phyloP scores from a whole-genome alignment of 1,139 yeast species.

The Yamadazyma triangularis region DNA sequence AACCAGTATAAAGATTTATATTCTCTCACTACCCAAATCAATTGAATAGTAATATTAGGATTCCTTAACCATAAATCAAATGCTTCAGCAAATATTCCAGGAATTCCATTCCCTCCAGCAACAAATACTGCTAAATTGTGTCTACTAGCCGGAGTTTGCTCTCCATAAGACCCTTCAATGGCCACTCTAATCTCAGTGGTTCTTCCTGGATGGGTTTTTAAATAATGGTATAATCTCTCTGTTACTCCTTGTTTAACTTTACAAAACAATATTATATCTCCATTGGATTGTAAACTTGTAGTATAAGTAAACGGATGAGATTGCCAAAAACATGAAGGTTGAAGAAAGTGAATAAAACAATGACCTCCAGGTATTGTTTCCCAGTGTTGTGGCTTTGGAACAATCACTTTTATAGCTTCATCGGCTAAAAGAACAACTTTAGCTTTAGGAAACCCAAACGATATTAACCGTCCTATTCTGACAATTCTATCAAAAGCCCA shows the following conservation, averaged over 20 bases:
- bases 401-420: conserved; percentile 37
- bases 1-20: conserved; percentile 46
- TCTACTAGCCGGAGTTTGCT: conserved; percentile 26
- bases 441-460: conserved; percentile 52
- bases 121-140: conserved; percentile 34
- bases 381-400: conserved; percentile 39
- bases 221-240: conserved; percentile 25
- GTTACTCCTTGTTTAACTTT: conserved; percentile 40
- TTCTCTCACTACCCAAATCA: conserved; percentile 52
- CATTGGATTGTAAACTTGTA: conserved; percentile 23
- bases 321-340: conserved; percentile 59
- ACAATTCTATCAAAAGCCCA: conserved; percentile 60
- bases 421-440: conserved; percentile 43
- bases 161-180: conserved; percentile 48
- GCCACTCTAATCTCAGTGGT: conserved; percentile 27
- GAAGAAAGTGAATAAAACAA: conserved; percentile 53
- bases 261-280: conserved; percentile 26
- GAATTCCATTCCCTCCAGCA: conserved; percentile 49
- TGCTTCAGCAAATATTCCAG: conserved; percentile 42
- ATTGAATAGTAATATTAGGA: conserved; percentile 24
- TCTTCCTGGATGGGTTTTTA: conserved; percentile 20
- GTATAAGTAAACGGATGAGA: conserved; percentile 64
- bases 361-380: conserved; percentile 52
- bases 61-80: conserved; percentile 17
- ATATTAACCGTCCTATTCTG: conserved; percentile 43